Percentiles rank a stretch among this genome's conserved stretches.
These are phyloP conservation scores for Irpex sp. DNA, from an alignment of 1,284 basidiomycete species.

Conservation along the genomic window DNA sequence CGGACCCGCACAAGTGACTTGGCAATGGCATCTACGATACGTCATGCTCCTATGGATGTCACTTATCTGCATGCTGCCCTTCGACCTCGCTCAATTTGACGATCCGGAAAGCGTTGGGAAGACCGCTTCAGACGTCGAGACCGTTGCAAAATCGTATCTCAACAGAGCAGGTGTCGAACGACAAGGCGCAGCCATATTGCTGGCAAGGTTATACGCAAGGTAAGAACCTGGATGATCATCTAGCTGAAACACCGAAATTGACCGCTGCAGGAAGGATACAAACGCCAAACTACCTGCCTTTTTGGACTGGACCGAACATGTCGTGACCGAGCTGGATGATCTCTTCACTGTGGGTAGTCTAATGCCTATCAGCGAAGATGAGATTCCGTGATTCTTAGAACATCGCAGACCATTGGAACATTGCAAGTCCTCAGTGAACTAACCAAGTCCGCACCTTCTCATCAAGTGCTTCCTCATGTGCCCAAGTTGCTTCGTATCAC, in stretches of 20 bases:
- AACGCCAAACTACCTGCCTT: conserved; percentile 44
- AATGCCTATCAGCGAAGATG: background rate
- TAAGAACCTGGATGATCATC: conserved; percentile 24
- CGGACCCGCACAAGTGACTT: conserved; percentile 36
- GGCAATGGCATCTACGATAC: conserved; percentile 81
- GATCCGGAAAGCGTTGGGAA: conserved; percentile 41
- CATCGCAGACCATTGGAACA: conserved; percentile 56
- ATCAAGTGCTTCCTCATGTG: conserved; percentile 44
- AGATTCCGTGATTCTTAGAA: background rate
- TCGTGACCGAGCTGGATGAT: conserved; percentile 33
- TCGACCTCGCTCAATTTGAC: conserved; percentile 84
- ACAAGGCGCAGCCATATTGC: conserved; percentile 67
- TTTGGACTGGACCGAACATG: conserved; percentile 40
- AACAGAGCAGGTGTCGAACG: conserved; percentile 73
- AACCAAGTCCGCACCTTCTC: conserved; percentile 57
- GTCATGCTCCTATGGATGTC: conserved; percentile 89
- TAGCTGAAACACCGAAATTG: conserved; percentile 1
- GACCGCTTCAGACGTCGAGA: conserved; percentile 53
- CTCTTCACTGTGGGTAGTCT: conserved; percentile 45
- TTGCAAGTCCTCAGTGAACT: conserved; percentile 74
- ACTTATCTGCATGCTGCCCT: conserved; percentile 91
- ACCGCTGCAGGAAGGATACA: conserved; percentile 54
- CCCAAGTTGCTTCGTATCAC: conserved; percentile 40
- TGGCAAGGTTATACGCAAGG: conserved; percentile 78
- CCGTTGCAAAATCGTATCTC: conserved; percentile 56